phyloP scores from a whole-genome alignment of 257 asterid species.

The Nicotiana tomentosiformis region DNA sequence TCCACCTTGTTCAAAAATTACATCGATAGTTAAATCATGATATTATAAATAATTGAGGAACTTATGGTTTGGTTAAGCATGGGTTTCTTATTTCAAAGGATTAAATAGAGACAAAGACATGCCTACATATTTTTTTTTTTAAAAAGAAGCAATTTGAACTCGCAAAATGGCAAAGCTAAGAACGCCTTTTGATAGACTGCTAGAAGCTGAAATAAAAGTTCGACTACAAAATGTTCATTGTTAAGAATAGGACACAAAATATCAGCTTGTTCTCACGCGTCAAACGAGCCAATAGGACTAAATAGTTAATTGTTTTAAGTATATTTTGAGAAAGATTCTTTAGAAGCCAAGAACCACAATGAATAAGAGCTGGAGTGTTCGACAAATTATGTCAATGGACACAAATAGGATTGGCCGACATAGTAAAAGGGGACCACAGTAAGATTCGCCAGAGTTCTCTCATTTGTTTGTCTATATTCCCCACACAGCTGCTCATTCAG shows the following conservation, averaged over 20 bases:
- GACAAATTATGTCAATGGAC: neutral
- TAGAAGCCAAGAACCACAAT: neutral
- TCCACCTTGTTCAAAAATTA: neutral
- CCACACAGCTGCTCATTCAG: neutral
- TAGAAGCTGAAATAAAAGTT: neutral
- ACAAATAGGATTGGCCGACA: neutral
- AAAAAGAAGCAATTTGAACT: neutral
- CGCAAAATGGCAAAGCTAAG: neutral
- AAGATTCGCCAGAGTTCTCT: neutral
- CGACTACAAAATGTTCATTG: neutral
- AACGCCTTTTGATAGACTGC: constrained; percentile 2
- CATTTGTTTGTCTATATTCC: neutral
- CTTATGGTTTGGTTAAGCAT: neutral
- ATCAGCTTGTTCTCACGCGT: neutral
- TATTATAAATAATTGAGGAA: neutral
- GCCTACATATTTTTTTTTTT: neutral
- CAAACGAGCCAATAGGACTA: neutral
- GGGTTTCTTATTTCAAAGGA: neutral
- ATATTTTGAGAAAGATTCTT: neutral
- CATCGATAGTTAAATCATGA: neutral
- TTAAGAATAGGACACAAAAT: neutral
- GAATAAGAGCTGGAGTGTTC: neutral
- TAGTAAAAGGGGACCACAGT: neutral
- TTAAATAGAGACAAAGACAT: neutral
- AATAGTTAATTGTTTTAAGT: neutral